Evolutionary conservation across 352 stramenopile genomes (phyloP).

Genomic region (Globisporangium canariense): DNA sequence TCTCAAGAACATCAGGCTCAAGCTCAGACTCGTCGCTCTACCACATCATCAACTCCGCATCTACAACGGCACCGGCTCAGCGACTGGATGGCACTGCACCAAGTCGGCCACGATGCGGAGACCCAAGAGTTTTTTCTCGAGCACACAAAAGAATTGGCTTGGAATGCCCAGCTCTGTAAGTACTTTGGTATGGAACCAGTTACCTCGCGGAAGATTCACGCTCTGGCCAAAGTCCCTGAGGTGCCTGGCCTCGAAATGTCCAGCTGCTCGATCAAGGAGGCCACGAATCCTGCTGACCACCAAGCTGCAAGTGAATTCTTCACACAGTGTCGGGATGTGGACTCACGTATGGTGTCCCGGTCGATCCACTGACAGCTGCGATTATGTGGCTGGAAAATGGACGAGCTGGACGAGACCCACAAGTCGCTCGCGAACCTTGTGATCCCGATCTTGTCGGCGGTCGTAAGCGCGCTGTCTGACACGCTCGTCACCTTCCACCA

Average conservation of each 20-base stretch:
- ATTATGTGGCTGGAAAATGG: neutral
- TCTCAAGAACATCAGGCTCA: neutral
- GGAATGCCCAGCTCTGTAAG: too few species aligned
- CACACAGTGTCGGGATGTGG: neutral
- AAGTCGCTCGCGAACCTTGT: neutral
- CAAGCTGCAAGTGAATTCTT: neutral
- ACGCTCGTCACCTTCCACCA: neutral
- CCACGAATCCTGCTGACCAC: neutral
- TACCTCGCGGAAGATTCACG: neutral
- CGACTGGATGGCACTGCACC: neutral
- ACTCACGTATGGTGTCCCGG: neutral
- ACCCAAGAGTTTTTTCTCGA: neutral
- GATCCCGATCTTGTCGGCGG: neutral
- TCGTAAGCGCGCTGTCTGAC: neutral
- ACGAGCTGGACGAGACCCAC: neutral
- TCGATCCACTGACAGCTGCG: neutral
- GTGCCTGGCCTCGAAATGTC: neutral
- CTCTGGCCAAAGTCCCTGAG: neutral
- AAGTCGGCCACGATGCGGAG: neutral
- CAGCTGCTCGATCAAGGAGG: neutral
- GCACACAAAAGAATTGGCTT: neutral
- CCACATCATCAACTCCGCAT: neutral
- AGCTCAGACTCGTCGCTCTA: neutral
- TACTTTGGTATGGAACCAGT: too few species aligned
- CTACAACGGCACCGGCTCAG: neutral